Base-by-base conservation (phyloP, 495 filamentous ascomycete species). In the Hyaloscypha hepaticicola region DNA sequence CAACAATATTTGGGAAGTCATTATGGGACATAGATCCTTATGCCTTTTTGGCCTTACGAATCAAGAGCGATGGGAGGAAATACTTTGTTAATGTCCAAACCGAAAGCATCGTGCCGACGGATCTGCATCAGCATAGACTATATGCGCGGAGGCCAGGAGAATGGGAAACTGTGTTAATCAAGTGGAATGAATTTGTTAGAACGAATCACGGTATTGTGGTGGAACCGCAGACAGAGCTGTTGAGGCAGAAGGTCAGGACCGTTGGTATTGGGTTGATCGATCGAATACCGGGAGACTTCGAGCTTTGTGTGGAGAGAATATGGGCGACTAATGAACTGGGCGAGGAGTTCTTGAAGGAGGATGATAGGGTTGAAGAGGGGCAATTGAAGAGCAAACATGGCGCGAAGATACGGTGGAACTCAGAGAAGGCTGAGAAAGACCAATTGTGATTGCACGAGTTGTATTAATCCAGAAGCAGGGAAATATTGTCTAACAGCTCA, bases 1-100 rank as follows among this genome's bases (percentile, higher is more conserved):
- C 78, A 14, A 90, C 87, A 0, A 62, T 97, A 6, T 97, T 97
- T 73, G 95, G 95, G 14, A 88, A 85, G 56, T 78, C 86, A 22
- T 79, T 90, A 41, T 96, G 91, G 91, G 87, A 99, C 72, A 87
- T 96, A 58, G 93, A 97, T 64, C 88, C 88, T 2, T 97, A 96
- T 75, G 74, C 82, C 6, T 98, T 92, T 75, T 85, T 98, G 8
- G 96, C 91, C 0, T 74, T 99, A 71, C 88, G 93, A n/a, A 81
- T 98, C 67, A 94, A 91, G 74, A 91, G 89, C 26, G 96, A 98
- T 76, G 93, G 94, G 14, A 79, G 94, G 9, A 88, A 90, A 67
- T 99, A 98, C 77, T 92, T 95, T 57, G 87, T 99, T 56, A 99
- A 99, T 75, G 79, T 99, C 41, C 96, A 97, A 80, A 97, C 92